A percentile compares a stretch with the other conserved stretches of the same genome.
These are phyloP conservation scores for Aureobasidium mangrovei DNA, from an alignment of 2,329 filamentous ascomycete genomes.

Conservation along the genomic window DNA sequence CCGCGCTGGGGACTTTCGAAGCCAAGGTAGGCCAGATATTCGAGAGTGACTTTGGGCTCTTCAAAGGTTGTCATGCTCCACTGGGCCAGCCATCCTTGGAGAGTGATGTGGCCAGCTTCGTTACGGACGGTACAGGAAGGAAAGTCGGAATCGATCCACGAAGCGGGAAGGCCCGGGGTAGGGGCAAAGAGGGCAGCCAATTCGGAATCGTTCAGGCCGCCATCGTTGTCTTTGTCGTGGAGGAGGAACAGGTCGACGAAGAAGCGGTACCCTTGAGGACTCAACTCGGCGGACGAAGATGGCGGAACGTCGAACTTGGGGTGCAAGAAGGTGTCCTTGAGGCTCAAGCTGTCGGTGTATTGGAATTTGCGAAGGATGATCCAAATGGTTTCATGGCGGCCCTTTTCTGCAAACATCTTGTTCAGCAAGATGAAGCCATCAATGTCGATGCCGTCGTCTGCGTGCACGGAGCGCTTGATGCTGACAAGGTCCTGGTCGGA, in stretches of 20 bases:
- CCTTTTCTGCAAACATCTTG: constrained; percentile 94
- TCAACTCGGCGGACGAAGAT: constrained; percentile 85
- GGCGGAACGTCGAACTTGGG: constrained; percentile 92
- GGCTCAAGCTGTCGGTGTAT: constrained; percentile 87
- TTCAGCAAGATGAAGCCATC: constrained; percentile 83
- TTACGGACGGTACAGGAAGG: constrained; percentile 91
- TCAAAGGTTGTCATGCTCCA: constrained; percentile 99
- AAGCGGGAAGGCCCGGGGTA: constrained; percentile 77
- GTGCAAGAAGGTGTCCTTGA: constrained; percentile 84
- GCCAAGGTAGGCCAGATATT: constrained; percentile 91
- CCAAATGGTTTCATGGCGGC: constrained; percentile 96
- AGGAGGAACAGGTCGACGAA: constrained; percentile 93
- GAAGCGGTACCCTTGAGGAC: constrained; percentile 89
- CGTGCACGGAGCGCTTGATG: constrained; percentile 76
- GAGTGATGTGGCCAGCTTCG: constrained; percentile 86
- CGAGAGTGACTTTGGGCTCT: constrained; percentile 87
- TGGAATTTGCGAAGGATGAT: constrained; percentile 90
- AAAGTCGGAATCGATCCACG: constrained; percentile 83
- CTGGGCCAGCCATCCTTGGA: constrained; percentile 96
- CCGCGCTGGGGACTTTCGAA: constrained; percentile 73
- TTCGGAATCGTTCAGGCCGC: constrained; percentile 79
- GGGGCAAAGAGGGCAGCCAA: constrained; percentile 82
- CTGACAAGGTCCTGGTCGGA: constrained; percentile 74
- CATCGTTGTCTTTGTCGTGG: constrained; percentile 96
- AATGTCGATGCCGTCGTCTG: constrained; percentile 59